Base-by-base conservation (phyloP, 2,329 filamentous ascomycete genomes). In the Eutypa lata region DNA sequence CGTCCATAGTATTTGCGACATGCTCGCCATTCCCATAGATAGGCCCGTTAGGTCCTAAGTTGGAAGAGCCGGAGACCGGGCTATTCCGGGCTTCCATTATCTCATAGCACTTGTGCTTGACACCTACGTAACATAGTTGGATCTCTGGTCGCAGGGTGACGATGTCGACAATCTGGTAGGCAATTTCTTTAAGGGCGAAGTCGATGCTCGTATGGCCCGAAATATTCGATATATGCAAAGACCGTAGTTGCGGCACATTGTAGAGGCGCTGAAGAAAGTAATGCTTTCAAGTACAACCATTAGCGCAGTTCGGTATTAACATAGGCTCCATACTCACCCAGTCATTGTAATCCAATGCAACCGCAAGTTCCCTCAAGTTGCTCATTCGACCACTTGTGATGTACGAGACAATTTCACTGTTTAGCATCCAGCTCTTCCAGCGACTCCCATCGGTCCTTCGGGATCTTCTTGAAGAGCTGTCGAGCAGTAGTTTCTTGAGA, bases 61-160 rank as follows among this genome's bases (percentile, higher is more conserved):
- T 52, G 7, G 52, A 47, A 16, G 52, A 47, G 31, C 64, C 58
- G 42, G 57, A 56, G 80, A 76, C 13, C 73, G 76, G 2, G 73
- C n/a, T n/a, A 72, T 6, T 38, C 47, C 78, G 74, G 48, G 78
- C 79, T 67, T 94, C 90, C 7, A 91, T 71, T 31, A 94, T 88
- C 67, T 94, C 90, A 64, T 89, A 94, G 69, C 90, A 94, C 68
- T 91, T 92, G 40, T 75, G 76, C n/a, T 79, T 79, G 50, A 94
- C 82, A 18, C 87, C 90, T 61, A 93, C 80, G 64, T 92, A 93
- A 68, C 86, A 90, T 14, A 94, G 76, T 63, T 87, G 84, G 24
- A 92, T 81, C 60, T 92, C 88, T 0, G 88, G 87, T 4, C 88
- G 81, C 16, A 94, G 75, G 13, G 87, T 85, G 50, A 93, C 84